Percentiles rank a stretch among this genome's conserved stretches.
Conservation (phyloP, 345 rosid species). For the Pugionium cornutum region DNA sequence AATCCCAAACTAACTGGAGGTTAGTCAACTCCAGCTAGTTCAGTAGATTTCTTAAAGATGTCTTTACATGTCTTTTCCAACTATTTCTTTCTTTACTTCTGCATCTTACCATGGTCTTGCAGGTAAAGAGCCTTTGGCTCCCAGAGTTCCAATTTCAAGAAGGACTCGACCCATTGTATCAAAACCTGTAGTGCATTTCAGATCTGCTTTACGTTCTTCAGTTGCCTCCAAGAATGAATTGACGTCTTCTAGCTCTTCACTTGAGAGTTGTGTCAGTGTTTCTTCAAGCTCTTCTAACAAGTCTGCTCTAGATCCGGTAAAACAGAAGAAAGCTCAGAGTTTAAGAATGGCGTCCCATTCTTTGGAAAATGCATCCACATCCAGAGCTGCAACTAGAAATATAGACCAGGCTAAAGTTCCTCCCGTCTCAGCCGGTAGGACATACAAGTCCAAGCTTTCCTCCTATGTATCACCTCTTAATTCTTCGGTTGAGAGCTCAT, state of each 20-base stretch:
- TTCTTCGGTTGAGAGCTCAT: slow-evolving; percentile 81
- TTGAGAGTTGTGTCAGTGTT: slow-evolving; percentile 63
- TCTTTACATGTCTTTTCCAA: background rate
- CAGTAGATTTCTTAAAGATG: background rate
- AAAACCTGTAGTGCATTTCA: slow-evolving; percentile 48
- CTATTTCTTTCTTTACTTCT: slow-evolving; percentile 15
- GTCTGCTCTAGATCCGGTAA: slow-evolving; percentile 42
- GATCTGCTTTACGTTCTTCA: slow-evolving; percentile 51
- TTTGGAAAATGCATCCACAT: slow-evolving; percentile 42
- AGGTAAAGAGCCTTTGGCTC: slow-evolving; percentile 49
- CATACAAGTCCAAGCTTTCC: slow-evolving; percentile 50
- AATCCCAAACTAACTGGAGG: slow-evolving; percentile 45
- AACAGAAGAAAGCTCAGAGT: slow-evolving; percentile 45
- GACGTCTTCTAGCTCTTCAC: slow-evolving; percentile 62
- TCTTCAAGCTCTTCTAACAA: slow-evolving; percentile 51
- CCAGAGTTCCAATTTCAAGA: slow-evolving; percentile 43
- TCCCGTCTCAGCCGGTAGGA: slow-evolving; percentile 46
- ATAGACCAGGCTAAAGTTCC: slow-evolving; percentile 45
- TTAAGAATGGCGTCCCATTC: slow-evolving; percentile 39
- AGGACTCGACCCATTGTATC: slow-evolving; percentile 46
- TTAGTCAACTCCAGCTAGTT: slow-evolving; percentile 23
- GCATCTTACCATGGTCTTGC: slow-evolving; percentile 38
- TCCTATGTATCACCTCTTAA: slow-evolving; percentile 62
- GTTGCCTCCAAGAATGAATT: slow-evolving; percentile 50
- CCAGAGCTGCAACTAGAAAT: slow-evolving; percentile 44